Percentiles rank a stretch among this genome's conserved stretches.
These are phyloP conservation scores for Plenodomus tracheiphilus DNA, from an alignment of 2,329 filamentous ascomycete species.

Conservation along the genomic window DNA sequence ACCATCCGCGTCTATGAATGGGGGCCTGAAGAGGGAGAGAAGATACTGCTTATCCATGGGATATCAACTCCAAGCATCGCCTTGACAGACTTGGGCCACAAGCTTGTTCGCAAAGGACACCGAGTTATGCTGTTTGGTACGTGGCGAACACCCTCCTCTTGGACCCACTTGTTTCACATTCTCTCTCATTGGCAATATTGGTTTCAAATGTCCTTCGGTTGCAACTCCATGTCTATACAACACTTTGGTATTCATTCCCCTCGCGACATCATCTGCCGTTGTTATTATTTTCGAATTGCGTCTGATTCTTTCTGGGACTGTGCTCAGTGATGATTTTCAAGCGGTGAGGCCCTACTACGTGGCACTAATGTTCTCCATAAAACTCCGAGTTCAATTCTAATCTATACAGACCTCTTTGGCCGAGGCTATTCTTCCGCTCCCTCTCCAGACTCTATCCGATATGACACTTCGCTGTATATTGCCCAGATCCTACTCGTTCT, in stretches of 20 bases:
- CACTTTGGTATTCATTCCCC: neutral
- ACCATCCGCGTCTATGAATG: slow-evolving; percentile 77
- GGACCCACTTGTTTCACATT: neutral
- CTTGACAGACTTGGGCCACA: slow-evolving; percentile 66
- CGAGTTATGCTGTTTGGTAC: slow-evolving; percentile 76
- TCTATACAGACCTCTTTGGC: slow-evolving; percentile 66
- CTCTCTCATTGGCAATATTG: neutral
- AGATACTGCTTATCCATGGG: slow-evolving; percentile 76
- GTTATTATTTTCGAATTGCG: neutral
- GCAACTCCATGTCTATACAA: neutral
- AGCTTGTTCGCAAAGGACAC: slow-evolving; percentile 67
- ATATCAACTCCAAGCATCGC: slow-evolving; percentile 78
- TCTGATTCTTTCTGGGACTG: neutral
- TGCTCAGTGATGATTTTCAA: neutral
- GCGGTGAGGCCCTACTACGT: slow-evolving; percentile 1
- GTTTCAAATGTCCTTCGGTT: neutral
- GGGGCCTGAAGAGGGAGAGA: slow-evolving; percentile 71
- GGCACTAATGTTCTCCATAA: slow-evolving; percentile 1
- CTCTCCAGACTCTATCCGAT: slow-evolving; percentile 60
- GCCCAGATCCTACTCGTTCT: slow-evolving; percentile 73
- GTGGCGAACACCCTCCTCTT: slow-evolving; percentile 24
- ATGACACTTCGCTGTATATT: slow-evolving; percentile 74
- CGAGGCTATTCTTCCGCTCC: slow-evolving; percentile 77
- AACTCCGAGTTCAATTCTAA: neutral
- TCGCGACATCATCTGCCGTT: neutral